Conservation (phyloP, 352 stramenopile species). For the Globisporangium okanoganense region DNA sequence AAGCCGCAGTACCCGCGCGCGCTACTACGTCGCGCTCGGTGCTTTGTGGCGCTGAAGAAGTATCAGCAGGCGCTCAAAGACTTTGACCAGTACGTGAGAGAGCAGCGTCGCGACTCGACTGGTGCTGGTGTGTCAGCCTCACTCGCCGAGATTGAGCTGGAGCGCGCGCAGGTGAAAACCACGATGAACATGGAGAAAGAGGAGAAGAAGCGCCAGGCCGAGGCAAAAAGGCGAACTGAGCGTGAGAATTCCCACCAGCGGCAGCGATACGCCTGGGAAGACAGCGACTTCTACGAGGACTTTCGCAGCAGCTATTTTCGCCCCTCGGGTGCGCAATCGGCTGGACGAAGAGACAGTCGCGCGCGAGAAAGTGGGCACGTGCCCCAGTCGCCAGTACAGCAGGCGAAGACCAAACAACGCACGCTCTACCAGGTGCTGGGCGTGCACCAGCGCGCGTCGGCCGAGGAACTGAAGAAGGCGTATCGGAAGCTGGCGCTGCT, state of each 20-base stretch:
- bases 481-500: slow-evolving; percentile 86
- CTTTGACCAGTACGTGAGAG: slow-evolving; percentile 67
- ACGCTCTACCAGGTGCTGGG: slow-evolving; percentile 85
- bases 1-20: slow-evolving; percentile 58
- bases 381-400: not conserved
- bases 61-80: slow-evolving; percentile 62
- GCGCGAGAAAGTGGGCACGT: not conserved
- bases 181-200: slow-evolving; percentile 44
- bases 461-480: slow-evolving; percentile 83
- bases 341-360: not conserved
- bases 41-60: slow-evolving; percentile 55
- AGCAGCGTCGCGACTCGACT: slow-evolving; percentile 27
- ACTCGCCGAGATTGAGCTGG: slow-evolving; percentile 33
- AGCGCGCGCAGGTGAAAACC: slow-evolving; percentile 44
- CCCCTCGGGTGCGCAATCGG: not conserved
- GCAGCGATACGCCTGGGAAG: slow-evolving; percentile 38
- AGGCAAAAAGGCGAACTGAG: slow-evolving; percentile 40
- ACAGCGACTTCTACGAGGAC: slow-evolving; percentile 48
- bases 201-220: slow-evolving; percentile 30
- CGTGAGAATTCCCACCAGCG: slow-evolving; percentile 25
- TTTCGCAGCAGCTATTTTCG: slow-evolving; percentile 29
- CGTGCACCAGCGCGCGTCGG: slow-evolving; percentile 46
- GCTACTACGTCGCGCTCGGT: slow-evolving; percentile 65
- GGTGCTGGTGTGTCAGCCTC: not conserved
- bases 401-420: slow-evolving; percentile 20